Conservation (phyloP, 257 asterid genomes). For the Salvia miltiorrhiza region DNA sequence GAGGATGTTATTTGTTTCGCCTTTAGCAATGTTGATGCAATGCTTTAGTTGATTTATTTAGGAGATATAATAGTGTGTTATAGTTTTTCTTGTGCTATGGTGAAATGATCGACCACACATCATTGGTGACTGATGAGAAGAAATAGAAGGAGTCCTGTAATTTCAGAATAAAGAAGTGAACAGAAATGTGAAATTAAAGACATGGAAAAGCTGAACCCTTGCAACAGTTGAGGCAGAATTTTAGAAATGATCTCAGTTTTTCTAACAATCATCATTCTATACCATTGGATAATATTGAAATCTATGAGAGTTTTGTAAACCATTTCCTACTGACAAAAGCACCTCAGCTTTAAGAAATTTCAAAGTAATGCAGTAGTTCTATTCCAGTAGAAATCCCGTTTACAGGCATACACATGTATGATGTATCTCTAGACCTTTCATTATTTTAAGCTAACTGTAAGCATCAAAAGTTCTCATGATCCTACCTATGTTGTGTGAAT, state of each 20-base stretch:
- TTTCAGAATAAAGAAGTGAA: not conserved
- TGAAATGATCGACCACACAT: not conserved
- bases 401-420: not conserved
- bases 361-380: not conserved
- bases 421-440: not conserved
- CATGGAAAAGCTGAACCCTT: not conserved
- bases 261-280: not conserved
- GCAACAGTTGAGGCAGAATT: not conserved
- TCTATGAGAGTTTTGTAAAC: not conserved
- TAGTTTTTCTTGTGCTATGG: not conserved
- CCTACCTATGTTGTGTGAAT: constrained; percentile 9
- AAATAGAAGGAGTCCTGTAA: not conserved
- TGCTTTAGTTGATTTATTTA: not conserved
- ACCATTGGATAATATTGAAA: not conserved
- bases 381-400: not conserved
- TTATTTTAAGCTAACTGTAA: not conserved
- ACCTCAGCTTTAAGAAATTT: not conserved
- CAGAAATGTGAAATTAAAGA: not conserved
- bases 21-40: not conserved
- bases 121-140: not conserved
- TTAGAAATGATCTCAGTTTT: not conserved
- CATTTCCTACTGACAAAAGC: not conserved
- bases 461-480: not conserved
- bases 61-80: not conserved
- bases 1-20: constrained; percentile 3